These are phyloP conservation scores for Trichoderma citrinoviride DNA, from an alignment of 2,329 filamentous ascomycete species.

Conservation along the genomic window DNA sequence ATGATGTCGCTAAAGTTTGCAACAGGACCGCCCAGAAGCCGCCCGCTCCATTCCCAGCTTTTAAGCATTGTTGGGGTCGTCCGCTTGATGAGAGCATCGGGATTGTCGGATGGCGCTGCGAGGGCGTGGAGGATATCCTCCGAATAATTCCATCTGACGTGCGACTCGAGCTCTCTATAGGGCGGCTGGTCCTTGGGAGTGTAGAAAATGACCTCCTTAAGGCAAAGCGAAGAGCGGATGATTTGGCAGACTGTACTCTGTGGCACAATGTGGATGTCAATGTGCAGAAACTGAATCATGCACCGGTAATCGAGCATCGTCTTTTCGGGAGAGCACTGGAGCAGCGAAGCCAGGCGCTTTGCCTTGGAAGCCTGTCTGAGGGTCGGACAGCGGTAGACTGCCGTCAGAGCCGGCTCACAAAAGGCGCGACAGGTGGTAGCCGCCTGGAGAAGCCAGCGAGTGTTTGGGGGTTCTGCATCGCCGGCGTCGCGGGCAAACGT, in stretches of 20 bases:
- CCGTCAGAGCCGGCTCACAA: constrained; percentile 68
- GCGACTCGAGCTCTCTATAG: constrained; percentile 56
- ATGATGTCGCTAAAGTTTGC: constrained; percentile 48
- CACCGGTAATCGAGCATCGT: constrained; percentile 62
- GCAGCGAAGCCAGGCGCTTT: constrained; percentile 47
- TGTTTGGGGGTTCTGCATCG: constrained; percentile 43
- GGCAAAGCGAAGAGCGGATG: constrained; percentile 61
- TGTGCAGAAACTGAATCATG: constrained; percentile 67
- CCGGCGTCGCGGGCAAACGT: constrained; percentile 57
- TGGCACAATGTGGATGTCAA: constrained; percentile 67
- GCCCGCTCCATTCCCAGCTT: constrained; percentile 62
- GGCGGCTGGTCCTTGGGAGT: constrained; percentile 67
- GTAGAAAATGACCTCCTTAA: constrained; percentile 69
- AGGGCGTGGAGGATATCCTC: constrained; percentile 63
- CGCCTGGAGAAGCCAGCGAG: constrained; percentile 63
- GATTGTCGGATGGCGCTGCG: constrained; percentile 47
- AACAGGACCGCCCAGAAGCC: constrained; percentile 47
- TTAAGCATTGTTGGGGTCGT: constrained; percentile 38
- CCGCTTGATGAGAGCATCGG: constrained; percentile 33
- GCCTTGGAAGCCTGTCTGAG: constrained; percentile 50
- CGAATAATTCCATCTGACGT: constrained; percentile 68
- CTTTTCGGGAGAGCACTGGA: constrained; percentile 51
- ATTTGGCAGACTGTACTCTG: constrained; percentile 46
- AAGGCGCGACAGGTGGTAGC: constrained; percentile 64
- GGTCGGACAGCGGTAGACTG: constrained; percentile 67